Evolutionary conservation across 257 asterid species (phyloP), one percentile per base, ranked within the genome.

Genomic region (Scutellaria galericulata): DNA sequence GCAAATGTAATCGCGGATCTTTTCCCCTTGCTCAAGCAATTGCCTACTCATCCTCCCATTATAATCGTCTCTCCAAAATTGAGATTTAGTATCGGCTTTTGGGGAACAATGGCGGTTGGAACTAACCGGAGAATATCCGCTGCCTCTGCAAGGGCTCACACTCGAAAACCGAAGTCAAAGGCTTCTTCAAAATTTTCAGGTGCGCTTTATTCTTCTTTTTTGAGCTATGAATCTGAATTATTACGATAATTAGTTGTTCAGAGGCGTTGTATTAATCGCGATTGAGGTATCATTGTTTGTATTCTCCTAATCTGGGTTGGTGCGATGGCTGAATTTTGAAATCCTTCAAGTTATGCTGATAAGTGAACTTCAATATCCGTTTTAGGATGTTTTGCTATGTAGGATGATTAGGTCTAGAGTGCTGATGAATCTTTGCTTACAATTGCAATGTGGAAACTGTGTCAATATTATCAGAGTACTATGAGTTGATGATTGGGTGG

Each of bases 141-240:
- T 14, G 94, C 95, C 64, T 92, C 98, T 10, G 96, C 98, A 41
- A 84, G 98, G 77, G 80, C 90, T 53, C 96, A 92, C 75, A 92
- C 98, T 15, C 85, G 98, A 44, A 88, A 67, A 66, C 61, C 91
- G 12, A 87, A 82, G 24, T 65, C 80, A 1, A 84, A 72, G 48
- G 11, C 79, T 68, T 80, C 92, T 66, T 75, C 89, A 0, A 61
- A 61, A 14, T 80, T 76, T 75, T 76, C 91, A 68, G 91, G 98
- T 91, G 5, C 9, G 14, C 18, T 59, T 66, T 52, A 10, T 42
- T 66, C 20, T 31, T 31, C 37, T 31, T 31, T 31, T 31, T 31
- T 31, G 37, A 31, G 37, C 37, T 1, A 44, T 41, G 24, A 45
- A 24, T 24, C 27, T 24, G 2, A 24, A 31, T 40, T 31, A 6